phyloP scores from a whole-genome alignment of 768 basidiomycete species.

The Crepidotus variabilis region DNA sequence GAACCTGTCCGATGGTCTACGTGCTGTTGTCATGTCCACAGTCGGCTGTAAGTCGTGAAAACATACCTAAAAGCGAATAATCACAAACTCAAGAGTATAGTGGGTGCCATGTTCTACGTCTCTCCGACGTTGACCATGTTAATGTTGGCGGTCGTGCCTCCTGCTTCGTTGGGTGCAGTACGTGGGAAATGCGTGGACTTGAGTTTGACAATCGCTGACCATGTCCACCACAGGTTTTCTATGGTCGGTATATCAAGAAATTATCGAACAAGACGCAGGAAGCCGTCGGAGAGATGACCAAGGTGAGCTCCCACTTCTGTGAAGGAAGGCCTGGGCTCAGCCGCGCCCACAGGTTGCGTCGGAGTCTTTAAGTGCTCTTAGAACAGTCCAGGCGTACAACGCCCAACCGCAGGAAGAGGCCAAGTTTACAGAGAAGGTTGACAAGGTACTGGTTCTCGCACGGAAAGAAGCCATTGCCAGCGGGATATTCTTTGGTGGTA shows the following conservation, averaged over 20 bases:
- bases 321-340: background rate
- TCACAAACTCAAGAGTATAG: conserved; percentile 33
- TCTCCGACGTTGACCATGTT: conserved; percentile 84
- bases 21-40: conserved; percentile 89
- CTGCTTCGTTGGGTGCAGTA: conserved; percentile 82
- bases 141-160: conserved; percentile 92
- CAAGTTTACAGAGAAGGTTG: conserved; percentile 69
- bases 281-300: conserved; percentile 94
- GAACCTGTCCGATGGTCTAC: conserved; percentile 75
- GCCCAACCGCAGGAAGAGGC: conserved; percentile 72
- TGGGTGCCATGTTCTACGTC: conserved; percentile 94
- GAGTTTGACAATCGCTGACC: conserved; percentile 3
- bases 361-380: conserved; percentile 82
- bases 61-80: background rate
- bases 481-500: conserved; percentile 90
- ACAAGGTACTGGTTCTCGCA: conserved; percentile 67
- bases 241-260: conserved; percentile 91
- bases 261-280: conserved; percentile 92
- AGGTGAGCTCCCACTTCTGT: conserved; percentile 33
- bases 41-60: conserved; percentile 71
- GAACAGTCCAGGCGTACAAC: conserved; percentile 91
- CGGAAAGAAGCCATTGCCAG: conserved; percentile 86
- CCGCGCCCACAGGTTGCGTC: conserved; percentile 56
- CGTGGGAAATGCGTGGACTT: conserved; percentile 14
- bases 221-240: conserved; percentile 67